These are phyloP conservation scores for Candida buenavistaensis DNA, from an alignment of 1,139 yeast genomes.

Conservation along the genomic window DNA sequence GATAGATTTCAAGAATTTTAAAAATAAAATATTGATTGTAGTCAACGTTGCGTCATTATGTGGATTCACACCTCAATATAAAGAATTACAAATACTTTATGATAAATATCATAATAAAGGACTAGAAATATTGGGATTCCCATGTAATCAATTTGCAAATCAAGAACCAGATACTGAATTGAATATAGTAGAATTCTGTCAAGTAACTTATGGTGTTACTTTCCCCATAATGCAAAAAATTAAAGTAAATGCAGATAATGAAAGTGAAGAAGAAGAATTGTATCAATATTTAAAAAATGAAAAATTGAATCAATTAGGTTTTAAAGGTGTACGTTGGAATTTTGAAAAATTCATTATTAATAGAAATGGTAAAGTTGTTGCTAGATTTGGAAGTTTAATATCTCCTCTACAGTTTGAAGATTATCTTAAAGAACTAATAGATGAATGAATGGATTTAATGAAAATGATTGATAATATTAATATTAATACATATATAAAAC, in stretches of 20 bases:
- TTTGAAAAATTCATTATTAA: slow-evolving; percentile 87
- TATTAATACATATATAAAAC: slow-evolving; percentile 2
- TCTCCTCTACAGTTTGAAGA: slow-evolving; percentile 61
- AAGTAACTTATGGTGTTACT: slow-evolving; percentile 59
- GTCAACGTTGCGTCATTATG: slow-evolving; percentile 50
- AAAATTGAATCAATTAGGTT: slow-evolving; percentile 61
- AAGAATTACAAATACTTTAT: slow-evolving; percentile 34
- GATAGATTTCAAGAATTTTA: slow-evolving; percentile 22
- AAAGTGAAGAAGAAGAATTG: slow-evolving; percentile 21
- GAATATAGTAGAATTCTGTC: slow-evolving; percentile 66
- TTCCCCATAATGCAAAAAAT: slow-evolving; percentile 42
- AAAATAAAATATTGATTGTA: slow-evolving; percentile 36
- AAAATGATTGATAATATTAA: too few species aligned
- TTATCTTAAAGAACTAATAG: slow-evolving; percentile 47
- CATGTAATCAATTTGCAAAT: slow-evolving; percentile 56
- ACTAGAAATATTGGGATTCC: slow-evolving; percentile 40
- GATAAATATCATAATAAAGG: slow-evolving; percentile 31
- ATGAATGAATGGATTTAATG: too few species aligned
- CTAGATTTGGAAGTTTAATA: slow-evolving; percentile 68
- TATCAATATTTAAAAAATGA: slow-evolving; percentile 31
- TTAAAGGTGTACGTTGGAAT: slow-evolving; percentile 88
- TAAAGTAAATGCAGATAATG: slow-evolving; percentile 35
- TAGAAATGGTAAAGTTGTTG: slow-evolving; percentile 68
- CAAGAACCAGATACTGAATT: slow-evolving; percentile 84
- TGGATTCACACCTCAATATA: slow-evolving; percentile 46